Evolutionary conservation across 768 basidiomycete genomes (phyloP).

Genomic region (Lactifluus pinguis): DNA sequence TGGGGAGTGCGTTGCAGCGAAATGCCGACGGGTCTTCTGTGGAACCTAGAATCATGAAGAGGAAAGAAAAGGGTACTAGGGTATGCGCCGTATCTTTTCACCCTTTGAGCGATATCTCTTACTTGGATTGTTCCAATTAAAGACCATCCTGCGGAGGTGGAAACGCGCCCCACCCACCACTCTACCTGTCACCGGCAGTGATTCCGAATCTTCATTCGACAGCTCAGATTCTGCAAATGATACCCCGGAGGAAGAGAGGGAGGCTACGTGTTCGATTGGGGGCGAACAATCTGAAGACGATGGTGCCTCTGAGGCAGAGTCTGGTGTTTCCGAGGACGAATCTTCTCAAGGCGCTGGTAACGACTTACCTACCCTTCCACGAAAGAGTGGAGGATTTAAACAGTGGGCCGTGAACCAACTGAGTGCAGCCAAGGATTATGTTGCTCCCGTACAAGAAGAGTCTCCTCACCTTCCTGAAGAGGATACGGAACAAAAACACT

Average conservation of each 20-base stretch:
- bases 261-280: slow-evolving; percentile 22
- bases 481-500: neutral
- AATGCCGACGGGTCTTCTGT: slow-evolving; percentile 54
- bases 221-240: slow-evolving; percentile 74
- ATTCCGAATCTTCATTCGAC: slow-evolving; percentile 59
- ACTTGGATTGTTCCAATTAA: neutral
- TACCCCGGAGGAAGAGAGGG: slow-evolving; percentile 15
- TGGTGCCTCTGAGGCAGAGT: slow-evolving; percentile 6
- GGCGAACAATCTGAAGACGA: slow-evolving; percentile 14
- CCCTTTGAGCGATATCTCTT: neutral
- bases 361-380: slow-evolving; percentile 24
- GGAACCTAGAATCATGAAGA: slow-evolving; percentile 39
- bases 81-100: slow-evolving; percentile 27
- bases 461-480: neutral
- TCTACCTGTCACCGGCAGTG: slow-evolving; percentile 24
- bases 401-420: slow-evolving; percentile 83
- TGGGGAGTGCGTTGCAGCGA: slow-evolving; percentile 60
- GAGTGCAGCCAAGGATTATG: slow-evolving; percentile 37
- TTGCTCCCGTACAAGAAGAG: slow-evolving; percentile 21
- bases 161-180: slow-evolving; percentile 26
- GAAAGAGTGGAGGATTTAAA: slow-evolving; percentile 60
- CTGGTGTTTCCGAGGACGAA: slow-evolving; percentile 20
- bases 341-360: slow-evolving; percentile 21
- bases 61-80: slow-evolving; percentile 36
- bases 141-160: slow-evolving; percentile 46